Base-by-base conservation (phyloP, 2,329 filamentous ascomycete genomes). In the Fusarium sp. region DNA sequence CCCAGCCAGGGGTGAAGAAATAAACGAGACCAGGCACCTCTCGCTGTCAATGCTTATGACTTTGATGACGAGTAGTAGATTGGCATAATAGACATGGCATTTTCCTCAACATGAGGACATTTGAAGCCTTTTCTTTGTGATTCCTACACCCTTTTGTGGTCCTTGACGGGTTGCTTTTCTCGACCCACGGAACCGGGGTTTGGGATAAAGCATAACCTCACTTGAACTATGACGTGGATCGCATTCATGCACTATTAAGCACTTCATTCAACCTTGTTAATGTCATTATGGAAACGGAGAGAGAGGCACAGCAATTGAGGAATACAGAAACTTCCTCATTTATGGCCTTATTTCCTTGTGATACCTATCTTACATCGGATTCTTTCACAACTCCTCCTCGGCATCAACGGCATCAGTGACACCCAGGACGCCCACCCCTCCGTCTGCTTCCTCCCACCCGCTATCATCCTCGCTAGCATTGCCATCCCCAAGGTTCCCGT, bases 391-490 rank as follows among this genome's bases (percentile, higher is more conserved):
- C 38, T 42, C 38, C 38, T 42, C 38, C n/a, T 42, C 38, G 38
- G 38, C 22, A 24, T 24, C 36, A 12, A 7, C 14, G 33, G 36
- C 36, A 24, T 24, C 36, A 5, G 20, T 16, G 20, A 24, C 8
- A 24, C 22, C n/a, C 38, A 20, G n/a, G 38, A 42, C 38, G n/a
- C 20, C 38, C 3, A 42, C 38, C 11, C 44, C 56, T 16, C 38
- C 56, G 7, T 59, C 60, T 20, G 10, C 44, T 11, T 59, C 44
- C 6, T 55, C 82, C 14, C 83, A 71, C 70, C 80, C 68, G 40
- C 64, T 65, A 24, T 62, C 64, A 44, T 70, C 40, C 14, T 67
- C 64, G n/a, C 68, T 70, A 11, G 17, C 64, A 24, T 27, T 29
- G 5, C 17, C 29, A n/a, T 9, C 49, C 7, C 11, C n/a, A 33